Conservation (phyloP, 108 stramenopile genomes). For the Cylindrotheca fusiformis region DNA sequence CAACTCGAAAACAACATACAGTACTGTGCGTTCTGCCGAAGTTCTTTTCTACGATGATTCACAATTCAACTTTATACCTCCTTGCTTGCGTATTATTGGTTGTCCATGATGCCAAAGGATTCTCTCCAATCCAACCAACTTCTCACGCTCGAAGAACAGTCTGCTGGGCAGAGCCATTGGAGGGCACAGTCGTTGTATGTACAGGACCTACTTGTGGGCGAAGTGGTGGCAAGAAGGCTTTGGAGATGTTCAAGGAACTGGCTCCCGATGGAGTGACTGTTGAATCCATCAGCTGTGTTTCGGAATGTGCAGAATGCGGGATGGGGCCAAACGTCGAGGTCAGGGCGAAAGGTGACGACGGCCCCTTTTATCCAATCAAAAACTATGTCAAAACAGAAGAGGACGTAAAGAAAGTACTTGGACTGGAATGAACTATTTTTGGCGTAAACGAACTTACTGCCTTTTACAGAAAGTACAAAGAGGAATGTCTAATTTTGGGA, state of each 20-base stretch:
- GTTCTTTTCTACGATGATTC: too few species aligned
- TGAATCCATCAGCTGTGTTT: constrained; percentile 65
- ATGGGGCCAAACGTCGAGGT: constrained; percentile 70
- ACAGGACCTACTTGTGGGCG: constrained; percentile 58
- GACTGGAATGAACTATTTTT: constrained; percentile 27
- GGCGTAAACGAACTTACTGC: too few species aligned
- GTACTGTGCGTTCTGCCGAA: too few species aligned
- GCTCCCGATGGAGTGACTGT: constrained; percentile 38
- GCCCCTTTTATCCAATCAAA: constrained; percentile 70
- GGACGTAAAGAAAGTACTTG: constrained; percentile 59
- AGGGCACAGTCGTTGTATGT: constrained; percentile 61
- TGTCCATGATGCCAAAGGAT: too few species aligned
- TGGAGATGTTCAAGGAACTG: constrained; percentile 50
- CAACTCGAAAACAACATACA: too few species aligned
- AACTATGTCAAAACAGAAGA: constrained; percentile 59
- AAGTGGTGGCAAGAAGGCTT: constrained; percentile 48
- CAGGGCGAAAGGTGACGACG: constrained; percentile 53
- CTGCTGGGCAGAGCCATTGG: constrained; percentile 24
- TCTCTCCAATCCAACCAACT: too few species aligned
- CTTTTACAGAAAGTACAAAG: too few species aligned
- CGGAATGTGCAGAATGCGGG: constrained; percentile 74
- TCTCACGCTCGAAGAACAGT: too few species aligned
- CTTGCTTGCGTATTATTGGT: too few species aligned
- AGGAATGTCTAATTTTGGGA: too few species aligned
- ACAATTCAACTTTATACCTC: too few species aligned